These are phyloP conservation scores for Cordyceps javanica DNA, from an alignment of 2,329 filamentous ascomycete genomes.

Conservation along the genomic window DNA sequence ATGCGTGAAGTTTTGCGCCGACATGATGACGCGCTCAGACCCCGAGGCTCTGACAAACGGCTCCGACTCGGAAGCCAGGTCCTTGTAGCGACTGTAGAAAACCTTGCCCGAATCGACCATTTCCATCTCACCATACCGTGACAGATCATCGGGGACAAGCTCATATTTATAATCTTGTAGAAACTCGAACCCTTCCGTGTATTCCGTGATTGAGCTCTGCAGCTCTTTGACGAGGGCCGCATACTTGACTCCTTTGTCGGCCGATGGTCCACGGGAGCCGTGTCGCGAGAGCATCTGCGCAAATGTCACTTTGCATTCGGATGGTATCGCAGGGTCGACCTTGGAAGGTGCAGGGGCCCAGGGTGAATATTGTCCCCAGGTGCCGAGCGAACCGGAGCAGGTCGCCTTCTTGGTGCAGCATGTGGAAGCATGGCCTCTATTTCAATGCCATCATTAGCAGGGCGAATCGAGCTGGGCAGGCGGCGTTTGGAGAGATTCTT, in stretches of 20 bases:
- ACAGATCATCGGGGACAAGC: constrained; percentile 64
- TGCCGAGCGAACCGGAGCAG: constrained; percentile 45
- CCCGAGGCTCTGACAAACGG: constrained; percentile 71
- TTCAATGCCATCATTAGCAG: not conserved
- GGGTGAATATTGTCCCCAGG: constrained; percentile 85
- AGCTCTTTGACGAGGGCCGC: constrained; percentile 58
- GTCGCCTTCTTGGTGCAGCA: constrained; percentile 6
- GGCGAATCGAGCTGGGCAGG: not conserved
- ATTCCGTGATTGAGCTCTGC: constrained; percentile 49
- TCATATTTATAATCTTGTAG: constrained; percentile 65
- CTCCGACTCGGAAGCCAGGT: constrained; percentile 48
- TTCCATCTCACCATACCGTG: constrained; percentile 58
- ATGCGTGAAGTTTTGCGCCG: constrained; percentile 67
- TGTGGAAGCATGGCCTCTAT: not conserved
- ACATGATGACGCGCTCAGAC: constrained; percentile 65
- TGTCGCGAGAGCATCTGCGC: constrained; percentile 78
- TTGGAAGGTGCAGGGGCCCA: constrained; percentile 70
- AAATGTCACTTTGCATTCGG: constrained; percentile 69
- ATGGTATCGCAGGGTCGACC: constrained; percentile 54
- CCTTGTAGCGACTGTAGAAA: constrained; percentile 68
- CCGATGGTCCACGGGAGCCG: constrained; percentile 75
- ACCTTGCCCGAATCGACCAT: constrained; percentile 69
- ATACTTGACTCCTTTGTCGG: constrained; percentile 59
- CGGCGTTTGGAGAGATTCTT: not conserved
- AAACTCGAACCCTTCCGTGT: constrained; percentile 61